Percentiles rank a stretch among this genome's conserved stretches.
Evolutionary conservation across 176 grass and related monocot genomes (phyloP).

Genomic region (Musa schizocarpa): DNA sequence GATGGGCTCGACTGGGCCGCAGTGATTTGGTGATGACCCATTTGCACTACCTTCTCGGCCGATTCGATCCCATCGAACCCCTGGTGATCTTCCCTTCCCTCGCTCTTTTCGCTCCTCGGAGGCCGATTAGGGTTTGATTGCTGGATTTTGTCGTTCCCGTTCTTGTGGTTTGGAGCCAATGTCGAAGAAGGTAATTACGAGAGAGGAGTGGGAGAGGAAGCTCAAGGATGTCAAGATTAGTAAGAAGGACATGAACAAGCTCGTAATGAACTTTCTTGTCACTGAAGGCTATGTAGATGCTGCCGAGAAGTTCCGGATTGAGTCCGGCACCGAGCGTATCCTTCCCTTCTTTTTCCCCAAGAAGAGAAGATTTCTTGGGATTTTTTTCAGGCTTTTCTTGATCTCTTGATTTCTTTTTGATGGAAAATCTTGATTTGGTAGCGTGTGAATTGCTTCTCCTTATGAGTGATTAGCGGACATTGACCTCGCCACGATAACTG

Average conservation of each 20-base stretch:
- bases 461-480: constrained; percentile 62
- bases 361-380: background rate
- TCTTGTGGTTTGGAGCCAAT: constrained; percentile 21
- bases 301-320: constrained; percentile 6
- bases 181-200: constrained; percentile 81
- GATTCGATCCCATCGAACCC: background rate
- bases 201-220: constrained; percentile 91
- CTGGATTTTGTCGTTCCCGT: background rate
- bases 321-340: constrained; percentile 7
- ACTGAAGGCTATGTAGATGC: constrained; percentile 7
- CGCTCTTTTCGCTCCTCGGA: background rate
- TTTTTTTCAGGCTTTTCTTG: background rate
- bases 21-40: background rate
- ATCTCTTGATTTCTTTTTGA: background rate
- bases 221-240: constrained; percentile 87
- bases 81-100: background rate
- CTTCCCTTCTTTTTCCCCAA: background rate
- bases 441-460: constrained; percentile 4
- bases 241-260: constrained; percentile 34
- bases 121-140: background rate
- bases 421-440: background rate
- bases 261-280: constrained; percentile 16
- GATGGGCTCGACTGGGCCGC: background rate
- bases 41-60: background rate
- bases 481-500: constrained; percentile 78